Conservation (phyloP, 345 rosid species). For the Pugionium dolabratum region DNA sequence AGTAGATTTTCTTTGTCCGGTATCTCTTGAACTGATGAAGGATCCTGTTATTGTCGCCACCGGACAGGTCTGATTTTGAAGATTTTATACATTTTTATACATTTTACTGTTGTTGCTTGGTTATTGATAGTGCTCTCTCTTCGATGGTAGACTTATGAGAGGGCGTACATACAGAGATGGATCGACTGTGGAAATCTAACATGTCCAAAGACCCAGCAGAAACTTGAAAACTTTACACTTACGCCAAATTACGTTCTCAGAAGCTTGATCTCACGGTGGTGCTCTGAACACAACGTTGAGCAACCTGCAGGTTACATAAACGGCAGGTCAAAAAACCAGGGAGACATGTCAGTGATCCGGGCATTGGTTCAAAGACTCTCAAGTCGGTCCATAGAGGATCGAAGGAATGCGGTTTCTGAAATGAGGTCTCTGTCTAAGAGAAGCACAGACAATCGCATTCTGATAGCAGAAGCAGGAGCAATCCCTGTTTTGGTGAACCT, state of each 20-base stretch:
- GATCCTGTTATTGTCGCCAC: slow-evolving; percentile 95
- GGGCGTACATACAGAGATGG: slow-evolving; percentile 96
- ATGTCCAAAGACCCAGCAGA: slow-evolving; percentile 97
- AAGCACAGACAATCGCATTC: slow-evolving; percentile 67
- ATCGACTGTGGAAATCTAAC: slow-evolving; percentile 84
- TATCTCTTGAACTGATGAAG: slow-evolving; percentile 88
- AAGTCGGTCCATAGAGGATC: slow-evolving; percentile 68
- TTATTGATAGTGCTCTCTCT: slow-evolving; percentile 21
- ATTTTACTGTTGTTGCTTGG: slow-evolving; percentile 23
- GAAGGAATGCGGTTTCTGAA: slow-evolving; percentile 79
- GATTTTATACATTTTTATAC: not conserved
- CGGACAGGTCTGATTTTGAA: slow-evolving; percentile 60
- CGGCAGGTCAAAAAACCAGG: slow-evolving; percentile 61
- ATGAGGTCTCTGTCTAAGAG: slow-evolving; percentile 72
- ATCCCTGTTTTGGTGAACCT: slow-evolving; percentile 43
- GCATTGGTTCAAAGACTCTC: slow-evolving; percentile 53
- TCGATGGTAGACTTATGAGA: slow-evolving; percentile 85
- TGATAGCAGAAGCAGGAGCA: slow-evolving; percentile 75
- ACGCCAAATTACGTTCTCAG: slow-evolving; percentile 77
- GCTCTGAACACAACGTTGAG: slow-evolving; percentile 69
- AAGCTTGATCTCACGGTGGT: slow-evolving; percentile 85
- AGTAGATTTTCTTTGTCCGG: slow-evolving; percentile 83
- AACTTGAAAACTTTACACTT: slow-evolving; percentile 72
- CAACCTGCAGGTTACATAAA: slow-evolving; percentile 62
- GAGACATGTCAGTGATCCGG: slow-evolving; percentile 55